Base-by-base conservation (phyloP, 1,284 basidiomycete species). In the Meira miltonrushii region DNA sequence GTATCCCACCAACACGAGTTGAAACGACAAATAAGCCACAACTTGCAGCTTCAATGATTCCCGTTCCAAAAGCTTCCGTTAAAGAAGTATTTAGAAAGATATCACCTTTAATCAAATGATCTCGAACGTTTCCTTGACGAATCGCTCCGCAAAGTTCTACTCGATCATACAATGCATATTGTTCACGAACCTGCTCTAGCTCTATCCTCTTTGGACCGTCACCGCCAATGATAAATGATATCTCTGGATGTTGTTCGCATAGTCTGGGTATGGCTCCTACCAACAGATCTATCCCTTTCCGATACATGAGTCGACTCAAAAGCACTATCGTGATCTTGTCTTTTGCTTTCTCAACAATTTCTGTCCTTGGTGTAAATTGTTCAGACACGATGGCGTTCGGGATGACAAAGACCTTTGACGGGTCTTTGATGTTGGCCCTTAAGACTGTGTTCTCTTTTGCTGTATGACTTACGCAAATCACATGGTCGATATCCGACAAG, bases 31-130 rank as follows among this genome's bases (percentile, higher is more conserved):
- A 94, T 9, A 98, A 82, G 0, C 95, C 95, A 0, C 90, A 86
- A 67, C 89, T 93, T 0, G 95, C 95, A 0, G 95, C 95, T 81
- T 99, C 95, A 51, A 98, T 84, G 66, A 95, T 92, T 8, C 89
- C 88, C 65, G 94, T 98, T 0, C 95, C 94, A 71, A 99, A 99
- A 0, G 95, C 86, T 78, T 99, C 94, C 0, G 94, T 99, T 19
- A 99, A 83, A 0, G 90, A 93, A 0, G 94, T 94, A 77, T 94
- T 95, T 80, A 98, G 83, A 79, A 90, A 97, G 64, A 99, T 93
- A 9, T 90, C 83, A 0, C 93, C 92, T 51, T 86, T 84, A 8
- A 83, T 81, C 19, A 98, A 83, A 21, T 96, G 86, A n/a, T 85
- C 83, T 50, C 85, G 84, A 17, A 96, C 95, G 58, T 94, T 88